These are phyloP conservation scores for Prunus persica DNA, from an alignment of 306 rosid species.

Conservation along the genomic window DNA sequence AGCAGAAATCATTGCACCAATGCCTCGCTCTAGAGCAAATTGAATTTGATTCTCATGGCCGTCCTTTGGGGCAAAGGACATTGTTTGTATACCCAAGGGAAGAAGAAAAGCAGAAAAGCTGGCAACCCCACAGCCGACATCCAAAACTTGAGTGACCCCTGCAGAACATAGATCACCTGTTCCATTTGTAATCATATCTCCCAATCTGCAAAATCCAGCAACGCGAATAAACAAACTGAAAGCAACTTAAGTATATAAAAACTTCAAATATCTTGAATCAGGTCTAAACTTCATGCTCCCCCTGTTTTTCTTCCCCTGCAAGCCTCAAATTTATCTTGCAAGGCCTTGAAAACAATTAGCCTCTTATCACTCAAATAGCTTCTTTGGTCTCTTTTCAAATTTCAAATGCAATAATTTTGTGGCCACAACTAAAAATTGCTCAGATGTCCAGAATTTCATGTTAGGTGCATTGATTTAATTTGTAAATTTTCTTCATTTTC, in stretches of 20 bases:
- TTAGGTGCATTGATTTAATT: background rate
- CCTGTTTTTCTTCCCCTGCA: too few relatives aligned
- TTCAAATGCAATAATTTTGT: background rate
- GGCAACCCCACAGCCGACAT: constrained; percentile 98
- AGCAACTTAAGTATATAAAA: background rate
- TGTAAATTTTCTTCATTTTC: background rate
- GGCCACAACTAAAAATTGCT: background rate
- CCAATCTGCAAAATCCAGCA: constrained; percentile 52
- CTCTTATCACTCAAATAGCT: too few relatives aligned
- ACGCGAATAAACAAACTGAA: constrained; percentile 18
- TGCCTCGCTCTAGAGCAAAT: constrained; percentile 90
- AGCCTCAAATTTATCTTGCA: too few relatives aligned
- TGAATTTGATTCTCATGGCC: constrained; percentile 96
- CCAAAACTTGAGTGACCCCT: constrained; percentile 75
- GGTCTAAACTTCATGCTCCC: background rate
- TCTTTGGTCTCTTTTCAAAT: background rate
- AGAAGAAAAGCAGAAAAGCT: constrained; percentile 95
- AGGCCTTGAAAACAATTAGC: too few relatives aligned
- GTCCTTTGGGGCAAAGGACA: constrained; percentile 99
- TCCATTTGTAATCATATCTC: constrained; percentile 78
- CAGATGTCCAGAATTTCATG: background rate
- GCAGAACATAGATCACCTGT: constrained; percentile 73
- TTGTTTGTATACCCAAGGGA: constrained; percentile 70
- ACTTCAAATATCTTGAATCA: background rate
- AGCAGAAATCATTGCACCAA: constrained; percentile 86